phyloP scores from a whole-genome alignment of 805 yeast species.

The Schwanniomyces vanrijiae region DNA sequence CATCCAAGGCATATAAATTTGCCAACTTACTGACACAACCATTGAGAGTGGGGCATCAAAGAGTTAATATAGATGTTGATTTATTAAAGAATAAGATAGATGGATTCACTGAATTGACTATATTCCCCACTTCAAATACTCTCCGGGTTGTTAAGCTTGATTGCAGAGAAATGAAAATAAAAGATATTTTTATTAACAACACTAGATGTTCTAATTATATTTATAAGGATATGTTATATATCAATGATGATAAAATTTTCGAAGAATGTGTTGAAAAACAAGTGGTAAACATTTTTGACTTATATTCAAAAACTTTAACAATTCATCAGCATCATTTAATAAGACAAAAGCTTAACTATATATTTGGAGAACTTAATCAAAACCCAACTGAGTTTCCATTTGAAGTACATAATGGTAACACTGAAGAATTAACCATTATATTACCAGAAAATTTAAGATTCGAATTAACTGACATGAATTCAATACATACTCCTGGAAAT shows the following conservation, averaged over 20 bases:
- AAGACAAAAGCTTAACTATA: conserved; percentile 50
- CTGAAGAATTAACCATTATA: conserved; percentile 64
- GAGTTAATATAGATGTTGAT: conserved; percentile 78
- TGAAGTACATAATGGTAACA: conserved; percentile 30
- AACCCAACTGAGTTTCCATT: conserved; percentile 21
- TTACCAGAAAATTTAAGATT: conserved; percentile 69
- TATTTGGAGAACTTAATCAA: conserved; percentile 49
- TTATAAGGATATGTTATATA: conserved; percentile 54
- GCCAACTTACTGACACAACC: conserved; percentile 36
- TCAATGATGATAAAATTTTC: conserved; percentile 30
- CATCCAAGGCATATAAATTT: conserved; percentile 15
- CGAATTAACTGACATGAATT: conserved; percentile 34
- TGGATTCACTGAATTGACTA: conserved; percentile 82
- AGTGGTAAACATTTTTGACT: conserved; percentile 39
- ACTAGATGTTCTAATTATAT: conserved; percentile 54
- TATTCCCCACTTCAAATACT: conserved; percentile 65
- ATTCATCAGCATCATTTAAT: conserved; percentile 61
- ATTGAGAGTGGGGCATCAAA: conserved; percentile 83
- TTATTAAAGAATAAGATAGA: conserved; percentile 53
- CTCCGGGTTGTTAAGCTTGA: conserved; percentile 69
- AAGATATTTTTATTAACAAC: conserved; percentile 59
- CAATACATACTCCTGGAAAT: conserved; percentile 29
- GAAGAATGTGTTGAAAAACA: conserved; percentile 24
- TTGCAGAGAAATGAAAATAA: conserved; percentile 71
- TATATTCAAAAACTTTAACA: conserved; percentile 38